phyloP scores from a whole-genome alignment of 768 basidiomycete species.

The Trametes punicea region DNA sequence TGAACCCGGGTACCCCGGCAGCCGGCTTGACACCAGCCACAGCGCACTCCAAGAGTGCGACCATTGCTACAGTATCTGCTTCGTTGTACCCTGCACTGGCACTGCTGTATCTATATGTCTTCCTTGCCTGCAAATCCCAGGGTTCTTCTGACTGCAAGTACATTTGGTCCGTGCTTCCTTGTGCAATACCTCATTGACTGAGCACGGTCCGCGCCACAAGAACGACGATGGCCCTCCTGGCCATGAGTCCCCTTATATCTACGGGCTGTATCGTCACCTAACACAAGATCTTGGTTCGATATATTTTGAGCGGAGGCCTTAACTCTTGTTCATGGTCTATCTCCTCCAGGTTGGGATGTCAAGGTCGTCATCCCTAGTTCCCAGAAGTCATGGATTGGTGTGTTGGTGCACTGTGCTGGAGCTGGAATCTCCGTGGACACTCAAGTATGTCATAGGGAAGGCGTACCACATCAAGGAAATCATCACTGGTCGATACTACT shows the following conservation, averaged over 20 bases:
- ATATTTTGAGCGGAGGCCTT: not conserved
- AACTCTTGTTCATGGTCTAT: not conserved
- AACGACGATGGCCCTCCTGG: conserved; percentile 86
- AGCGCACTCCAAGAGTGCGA: too few species aligned
- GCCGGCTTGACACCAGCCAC: not conserved
- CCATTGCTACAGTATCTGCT: not conserved
- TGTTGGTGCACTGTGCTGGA: too few species aligned
- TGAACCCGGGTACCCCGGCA: too few species aligned
- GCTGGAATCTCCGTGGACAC: not conserved
- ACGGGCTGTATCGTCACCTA: conserved; percentile 64
- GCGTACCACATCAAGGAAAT: conserved; percentile 78
- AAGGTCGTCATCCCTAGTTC: conserved; percentile 76
- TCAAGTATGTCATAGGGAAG: conserved; percentile 48
- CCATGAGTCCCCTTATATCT: conserved; percentile 69
- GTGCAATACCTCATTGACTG: not conserved
- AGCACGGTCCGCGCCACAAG: conserved; percentile 32
- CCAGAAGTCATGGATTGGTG: conserved; percentile 89
- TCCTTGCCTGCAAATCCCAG: conserved; percentile 18
- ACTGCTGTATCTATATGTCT: conserved; percentile 20
- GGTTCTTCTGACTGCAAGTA: conserved; percentile 45
- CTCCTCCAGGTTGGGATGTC: conserved; percentile 63
- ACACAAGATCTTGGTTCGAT: conserved; percentile 54
- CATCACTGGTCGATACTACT: conserved; percentile 70
- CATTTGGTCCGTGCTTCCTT: not conserved
- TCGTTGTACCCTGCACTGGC: not conserved